These are phyloP conservation scores for Aureobasidium pullulans DNA, from an alignment of 2,329 filamentous ascomycete genomes.

Conservation along the genomic window DNA sequence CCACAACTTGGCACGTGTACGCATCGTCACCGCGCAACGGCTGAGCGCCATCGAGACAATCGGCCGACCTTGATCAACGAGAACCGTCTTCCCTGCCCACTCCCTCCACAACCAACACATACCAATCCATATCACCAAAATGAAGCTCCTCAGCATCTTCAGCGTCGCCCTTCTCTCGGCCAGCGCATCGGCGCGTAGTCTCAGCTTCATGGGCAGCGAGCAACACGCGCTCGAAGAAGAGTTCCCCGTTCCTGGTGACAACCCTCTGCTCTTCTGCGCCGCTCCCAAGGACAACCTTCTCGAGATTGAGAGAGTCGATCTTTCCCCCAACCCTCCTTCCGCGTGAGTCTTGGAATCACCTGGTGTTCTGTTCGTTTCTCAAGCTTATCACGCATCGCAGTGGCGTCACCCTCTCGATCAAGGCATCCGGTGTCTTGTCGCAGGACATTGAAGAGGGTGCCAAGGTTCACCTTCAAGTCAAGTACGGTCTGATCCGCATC, in stretches of 20 bases:
- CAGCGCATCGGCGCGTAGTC: conserved; percentile 23
- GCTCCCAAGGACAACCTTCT: conserved; percentile 65
- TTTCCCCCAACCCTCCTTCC: conserved; percentile 77
- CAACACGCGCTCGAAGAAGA: conserved; percentile 33
- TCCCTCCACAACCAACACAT: neutral
- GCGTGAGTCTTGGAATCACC: conserved; percentile 49
- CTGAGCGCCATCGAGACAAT: neutral
- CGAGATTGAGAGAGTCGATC: conserved; percentile 68
- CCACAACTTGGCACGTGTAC: conserved; percentile 3
- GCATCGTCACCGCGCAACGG: conserved; percentile 5
- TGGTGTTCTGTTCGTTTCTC: neutral
- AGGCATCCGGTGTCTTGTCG: conserved; percentile 66
- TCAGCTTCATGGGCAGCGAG: conserved; percentile 19
- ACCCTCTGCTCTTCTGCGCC: conserved; percentile 73
- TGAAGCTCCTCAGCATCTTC: conserved; percentile 26
- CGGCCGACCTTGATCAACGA: neutral
- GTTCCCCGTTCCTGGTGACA: conserved; percentile 70
- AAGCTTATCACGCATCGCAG: conserved; percentile 40
- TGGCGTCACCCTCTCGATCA: conserved; percentile 69
- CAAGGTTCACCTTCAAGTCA: conserved; percentile 76
- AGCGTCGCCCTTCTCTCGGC: conserved; percentile 23
- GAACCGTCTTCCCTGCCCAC: neutral
- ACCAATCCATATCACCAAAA: conserved; percentile 14
- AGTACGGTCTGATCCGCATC: conserved; percentile 87
- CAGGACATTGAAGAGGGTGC: conserved; percentile 69